Conservation (phyloP, 306 rosid species). For the Vigna hirtella region DNA sequence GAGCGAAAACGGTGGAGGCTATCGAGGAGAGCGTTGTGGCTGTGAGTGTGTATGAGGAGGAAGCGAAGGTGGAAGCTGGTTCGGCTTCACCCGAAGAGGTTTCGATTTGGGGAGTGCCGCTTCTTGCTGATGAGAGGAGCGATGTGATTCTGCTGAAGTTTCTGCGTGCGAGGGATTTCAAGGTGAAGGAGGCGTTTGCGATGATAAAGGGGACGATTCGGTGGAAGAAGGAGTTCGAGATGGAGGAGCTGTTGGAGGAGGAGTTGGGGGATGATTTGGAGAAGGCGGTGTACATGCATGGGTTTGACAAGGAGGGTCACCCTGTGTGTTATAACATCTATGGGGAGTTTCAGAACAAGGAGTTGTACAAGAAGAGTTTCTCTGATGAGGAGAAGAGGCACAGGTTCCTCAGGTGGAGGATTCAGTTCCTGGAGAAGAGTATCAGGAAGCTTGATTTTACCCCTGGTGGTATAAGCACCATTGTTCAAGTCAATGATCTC, state of each 20-base stretch:
- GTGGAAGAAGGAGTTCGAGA: slow-evolving; percentile 70
- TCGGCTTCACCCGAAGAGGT: slow-evolving; percentile 48
- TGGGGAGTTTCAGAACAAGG: slow-evolving; percentile 67
- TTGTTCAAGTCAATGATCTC: slow-evolving; percentile 75
- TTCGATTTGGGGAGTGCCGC: slow-evolving; percentile 69
- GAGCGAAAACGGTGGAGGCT: slow-evolving; percentile 73
- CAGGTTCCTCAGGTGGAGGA: slow-evolving; percentile 66
- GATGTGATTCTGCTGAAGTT: slow-evolving; percentile 74
- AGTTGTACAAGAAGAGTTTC: slow-evolving; percentile 63
- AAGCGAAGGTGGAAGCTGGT: slow-evolving; percentile 9
- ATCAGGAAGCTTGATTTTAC: slow-evolving; percentile 65
- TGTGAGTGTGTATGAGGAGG: slow-evolving; percentile 22
- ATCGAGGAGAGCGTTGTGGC: slow-evolving; percentile 68
- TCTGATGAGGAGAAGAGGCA: slow-evolving; percentile 69
- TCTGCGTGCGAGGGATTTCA: slow-evolving; percentile 74
- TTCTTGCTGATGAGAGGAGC: slow-evolving; percentile 62
- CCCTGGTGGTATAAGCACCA: slow-evolving; percentile 68
- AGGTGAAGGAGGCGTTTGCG: slow-evolving; percentile 65
- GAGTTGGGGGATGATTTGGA: slow-evolving; percentile 51
- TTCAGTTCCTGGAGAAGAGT: slow-evolving; percentile 72
- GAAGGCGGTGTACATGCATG: slow-evolving; percentile 66
- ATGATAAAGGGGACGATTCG: slow-evolving; percentile 74
- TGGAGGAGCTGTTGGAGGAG: slow-evolving; percentile 61
- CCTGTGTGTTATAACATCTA: slow-evolving; percentile 78
- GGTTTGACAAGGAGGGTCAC: slow-evolving; percentile 69